phyloP scores from a whole-genome alignment of 192 early-diverging fungal species.

The Umbelopsis vinacea region DNA sequence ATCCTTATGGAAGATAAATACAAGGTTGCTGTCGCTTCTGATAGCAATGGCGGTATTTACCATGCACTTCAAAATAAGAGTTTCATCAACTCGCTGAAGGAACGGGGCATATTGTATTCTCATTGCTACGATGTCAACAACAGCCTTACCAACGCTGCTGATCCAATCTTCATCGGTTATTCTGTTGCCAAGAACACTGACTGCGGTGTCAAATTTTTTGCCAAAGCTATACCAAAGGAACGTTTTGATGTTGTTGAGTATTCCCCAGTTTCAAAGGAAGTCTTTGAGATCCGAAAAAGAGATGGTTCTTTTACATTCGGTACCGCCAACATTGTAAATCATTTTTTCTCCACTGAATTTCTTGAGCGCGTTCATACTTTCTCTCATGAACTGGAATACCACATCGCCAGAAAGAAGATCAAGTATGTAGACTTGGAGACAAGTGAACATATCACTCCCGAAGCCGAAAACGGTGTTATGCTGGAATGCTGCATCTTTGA shows the following conservation, averaged over 20 bases:
- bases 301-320: slow-evolving; percentile 69
- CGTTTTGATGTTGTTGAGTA: slow-evolving; percentile 94
- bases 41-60: slow-evolving; percentile 90
- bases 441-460: slow-evolving; percentile 66
- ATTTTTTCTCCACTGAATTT: slow-evolving; percentile 89
- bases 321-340: slow-evolving; percentile 93
- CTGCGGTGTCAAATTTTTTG: slow-evolving; percentile 87
- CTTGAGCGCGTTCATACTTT: slow-evolving; percentile 72
- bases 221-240: slow-evolving; percentile 81
- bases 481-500: slow-evolving; percentile 97
- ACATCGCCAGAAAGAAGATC: slow-evolving; percentile 93
- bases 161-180: slow-evolving; percentile 89
- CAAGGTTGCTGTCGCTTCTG: slow-evolving; percentile 71
- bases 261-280: slow-evolving; percentile 77
- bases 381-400: slow-evolving; percentile 79
- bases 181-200: slow-evolving; percentile 75
- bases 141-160: slow-evolving; percentile 86
- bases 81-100: slow-evolving; percentile 70
- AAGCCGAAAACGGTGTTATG: slow-evolving; percentile 84
- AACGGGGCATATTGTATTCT: slow-evolving; percentile 75
- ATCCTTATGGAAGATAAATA: slow-evolving; percentile 77
- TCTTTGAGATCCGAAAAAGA: slow-evolving; percentile 62
- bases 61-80: slow-evolving; percentile 79
- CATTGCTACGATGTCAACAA: slow-evolving; percentile 96
- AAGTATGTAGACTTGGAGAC: slow-evolving; percentile 71